Conservation (phyloP, 2,329 filamentous ascomycete genomes). For the Fusarium albosuccineum region DNA sequence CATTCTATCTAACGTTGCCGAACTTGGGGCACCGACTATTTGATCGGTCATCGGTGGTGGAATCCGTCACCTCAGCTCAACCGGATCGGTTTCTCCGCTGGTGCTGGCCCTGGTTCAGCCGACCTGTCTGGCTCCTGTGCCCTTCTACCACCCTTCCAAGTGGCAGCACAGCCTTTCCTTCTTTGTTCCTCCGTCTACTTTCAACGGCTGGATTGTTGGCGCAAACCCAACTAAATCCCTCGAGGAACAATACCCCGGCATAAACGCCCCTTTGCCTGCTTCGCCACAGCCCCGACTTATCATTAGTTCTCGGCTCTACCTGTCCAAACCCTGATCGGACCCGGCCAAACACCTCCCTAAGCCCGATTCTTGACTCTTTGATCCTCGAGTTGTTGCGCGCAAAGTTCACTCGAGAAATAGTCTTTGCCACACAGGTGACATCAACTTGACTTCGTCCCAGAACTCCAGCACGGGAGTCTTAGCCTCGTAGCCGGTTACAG, state of each 20-base stretch:
- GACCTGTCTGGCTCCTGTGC: conserved; percentile 10
- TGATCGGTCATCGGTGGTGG: conserved; percentile 11
- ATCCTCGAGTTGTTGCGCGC: neutral
- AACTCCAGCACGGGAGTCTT: neutral
- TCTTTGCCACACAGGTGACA: neutral
- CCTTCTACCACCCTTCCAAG: conserved; percentile 9
- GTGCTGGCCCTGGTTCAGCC: conserved; percentile 19
- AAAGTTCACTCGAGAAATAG: conserved; percentile 6
- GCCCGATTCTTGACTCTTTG: neutral
- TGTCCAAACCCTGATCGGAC: conserved; percentile 1
- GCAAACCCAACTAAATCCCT: neutral
- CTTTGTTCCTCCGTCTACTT: neutral
- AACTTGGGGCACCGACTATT: conserved; percentile 7
- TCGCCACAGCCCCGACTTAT: conserved; percentile 14
- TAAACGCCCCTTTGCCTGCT: neutral
- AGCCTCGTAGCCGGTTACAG: neutral
- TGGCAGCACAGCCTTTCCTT: neutral
- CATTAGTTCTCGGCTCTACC: conserved; percentile 8
- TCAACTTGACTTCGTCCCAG: neutral
- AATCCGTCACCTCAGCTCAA: neutral
- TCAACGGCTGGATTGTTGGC: neutral
- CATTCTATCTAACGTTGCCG: neutral
- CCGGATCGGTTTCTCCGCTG: conserved; percentile 36
- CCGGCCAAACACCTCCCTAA: conserved; percentile 13
- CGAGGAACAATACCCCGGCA: neutral